These are phyloP conservation scores for Clausena lansium DNA, from an alignment of 345 rosid species.

Conservation along the genomic window DNA sequence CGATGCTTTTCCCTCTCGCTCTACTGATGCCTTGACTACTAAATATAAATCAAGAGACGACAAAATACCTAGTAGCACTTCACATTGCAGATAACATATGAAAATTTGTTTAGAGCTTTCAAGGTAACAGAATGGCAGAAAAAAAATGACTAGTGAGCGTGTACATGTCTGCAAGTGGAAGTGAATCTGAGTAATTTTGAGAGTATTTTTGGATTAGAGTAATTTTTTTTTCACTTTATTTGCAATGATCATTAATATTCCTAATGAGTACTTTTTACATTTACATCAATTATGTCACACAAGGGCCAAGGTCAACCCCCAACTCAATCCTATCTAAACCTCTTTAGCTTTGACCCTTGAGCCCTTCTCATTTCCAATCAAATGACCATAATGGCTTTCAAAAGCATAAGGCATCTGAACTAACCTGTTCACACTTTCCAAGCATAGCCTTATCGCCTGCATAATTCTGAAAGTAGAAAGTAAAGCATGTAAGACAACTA, in stretches of 20 bases:
- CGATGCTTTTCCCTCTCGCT: neutral
- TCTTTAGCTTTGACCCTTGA: neutral
- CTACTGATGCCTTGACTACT: neutral
- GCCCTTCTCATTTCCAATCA: neutral
- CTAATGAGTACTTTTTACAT: neutral
- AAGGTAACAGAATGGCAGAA: neutral
- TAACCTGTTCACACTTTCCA: constrained; percentile 98
- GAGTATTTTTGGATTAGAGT: neutral
- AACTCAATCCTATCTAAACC: neutral
- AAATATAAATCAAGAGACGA: neutral
- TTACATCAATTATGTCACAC: neutral
- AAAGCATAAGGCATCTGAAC: constrained; percentile 19
- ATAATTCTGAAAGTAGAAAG: constrained; percentile 61
- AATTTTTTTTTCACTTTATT: neutral
- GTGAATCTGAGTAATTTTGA: neutral
- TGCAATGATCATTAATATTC: neutral
- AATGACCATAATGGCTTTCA: neutral
- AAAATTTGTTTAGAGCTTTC: neutral
- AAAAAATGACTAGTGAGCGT: neutral
- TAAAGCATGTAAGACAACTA: constrained; percentile 17
- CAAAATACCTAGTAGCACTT: neutral
- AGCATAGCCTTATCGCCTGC: constrained; percentile 83
- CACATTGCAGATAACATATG: neutral
- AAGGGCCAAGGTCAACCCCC: neutral
- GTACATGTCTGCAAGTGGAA: neutral